These are phyloP conservation scores for Hericium erinaceus DNA, from an alignment of 768 basidiomycete species.

Conservation along the genomic window DNA sequence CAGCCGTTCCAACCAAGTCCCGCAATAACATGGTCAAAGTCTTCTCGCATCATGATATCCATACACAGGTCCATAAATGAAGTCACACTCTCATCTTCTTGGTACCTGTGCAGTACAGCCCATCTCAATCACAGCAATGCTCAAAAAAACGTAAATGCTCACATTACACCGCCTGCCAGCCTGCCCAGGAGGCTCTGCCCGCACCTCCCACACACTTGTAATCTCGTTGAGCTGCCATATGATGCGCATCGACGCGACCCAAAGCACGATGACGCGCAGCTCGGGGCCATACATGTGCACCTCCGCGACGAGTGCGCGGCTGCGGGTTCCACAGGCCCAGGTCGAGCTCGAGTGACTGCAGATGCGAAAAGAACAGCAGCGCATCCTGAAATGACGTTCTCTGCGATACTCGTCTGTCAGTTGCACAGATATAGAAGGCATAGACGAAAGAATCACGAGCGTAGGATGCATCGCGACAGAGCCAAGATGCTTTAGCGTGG, in stretches of 20 bases:
- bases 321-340: slow-evolving; percentile 26
- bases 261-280: slow-evolving; percentile 26
- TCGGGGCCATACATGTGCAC: slow-evolving; percentile 28
- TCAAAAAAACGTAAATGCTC: neutral
- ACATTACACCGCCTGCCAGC: neutral
- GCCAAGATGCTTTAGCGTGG: slow-evolving; percentile 30
- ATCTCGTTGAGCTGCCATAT: slow-evolving; percentile 18
- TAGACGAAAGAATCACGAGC: slow-evolving; percentile 22
- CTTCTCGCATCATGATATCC: too few relatives aligned
- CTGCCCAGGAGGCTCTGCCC: neutral
- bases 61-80: too few relatives aligned
- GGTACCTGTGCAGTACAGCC: too few relatives aligned
- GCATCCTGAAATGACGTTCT: slow-evolving; percentile 24
- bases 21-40: too few relatives aligned
- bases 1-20: too few relatives aligned
- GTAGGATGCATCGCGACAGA: slow-evolving; percentile 24
- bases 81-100: too few relatives aligned
- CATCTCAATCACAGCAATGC: too few relatives aligned
- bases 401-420: slow-evolving; percentile 13
- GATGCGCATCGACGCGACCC: slow-evolving; percentile 18
- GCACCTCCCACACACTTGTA: slow-evolving; percentile 3
- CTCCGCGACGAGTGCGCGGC: slow-evolving; percentile 29
- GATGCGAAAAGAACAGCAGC: slow-evolving; percentile 25
- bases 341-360: slow-evolving; percentile 30
- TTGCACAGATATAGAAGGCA: neutral